A percentile compares a stretch with the other conserved stretches of the same genome.
phyloP scores from a whole-genome alignment of 306 rosid species.

The Trichosanthes truncata region DNA sequence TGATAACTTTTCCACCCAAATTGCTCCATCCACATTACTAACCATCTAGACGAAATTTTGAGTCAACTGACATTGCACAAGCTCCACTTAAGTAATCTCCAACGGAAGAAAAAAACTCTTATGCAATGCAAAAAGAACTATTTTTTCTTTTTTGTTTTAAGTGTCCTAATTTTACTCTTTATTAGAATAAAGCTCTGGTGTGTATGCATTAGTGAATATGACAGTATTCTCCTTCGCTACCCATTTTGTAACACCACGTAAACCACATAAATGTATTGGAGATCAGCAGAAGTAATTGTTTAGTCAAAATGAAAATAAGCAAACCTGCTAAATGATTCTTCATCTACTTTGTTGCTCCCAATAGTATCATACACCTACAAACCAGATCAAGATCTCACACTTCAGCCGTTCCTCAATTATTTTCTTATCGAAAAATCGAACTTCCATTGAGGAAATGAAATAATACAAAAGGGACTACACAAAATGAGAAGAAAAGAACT shows the following conservation, averaged over 20 bases:
- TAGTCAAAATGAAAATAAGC: neutral
- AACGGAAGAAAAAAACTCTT: neutral
- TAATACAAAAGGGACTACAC: neutral
- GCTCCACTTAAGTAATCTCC: neutral
- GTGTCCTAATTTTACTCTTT: neutral
- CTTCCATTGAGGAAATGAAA: neutral
- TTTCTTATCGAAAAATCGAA: neutral
- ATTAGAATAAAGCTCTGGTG: neutral
- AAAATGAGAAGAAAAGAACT: neutral
- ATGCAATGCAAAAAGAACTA: neutral
- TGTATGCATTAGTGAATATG: neutral
- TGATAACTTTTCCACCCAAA: neutral
- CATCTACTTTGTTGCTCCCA: conserved; percentile 80
- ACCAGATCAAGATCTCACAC: conserved; percentile 19
- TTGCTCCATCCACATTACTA: neutral
- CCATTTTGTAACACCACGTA: neutral
- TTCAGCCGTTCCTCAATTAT: conserved; percentile 21
- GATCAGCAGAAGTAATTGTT: neutral
- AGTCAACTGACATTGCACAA: neutral
- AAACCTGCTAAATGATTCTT: conserved; percentile 53
- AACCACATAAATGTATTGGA: neutral
- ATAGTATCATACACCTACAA: conserved; percentile 88
- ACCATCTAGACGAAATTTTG: neutral
- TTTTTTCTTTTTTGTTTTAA: neutral
- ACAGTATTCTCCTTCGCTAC: neutral